Percentiles rank a stretch among this genome's conserved stretches.
These are phyloP conservation scores for Solanum medicagineum DNA, from an alignment of 257 asterid species.

Conservation along the genomic window DNA sequence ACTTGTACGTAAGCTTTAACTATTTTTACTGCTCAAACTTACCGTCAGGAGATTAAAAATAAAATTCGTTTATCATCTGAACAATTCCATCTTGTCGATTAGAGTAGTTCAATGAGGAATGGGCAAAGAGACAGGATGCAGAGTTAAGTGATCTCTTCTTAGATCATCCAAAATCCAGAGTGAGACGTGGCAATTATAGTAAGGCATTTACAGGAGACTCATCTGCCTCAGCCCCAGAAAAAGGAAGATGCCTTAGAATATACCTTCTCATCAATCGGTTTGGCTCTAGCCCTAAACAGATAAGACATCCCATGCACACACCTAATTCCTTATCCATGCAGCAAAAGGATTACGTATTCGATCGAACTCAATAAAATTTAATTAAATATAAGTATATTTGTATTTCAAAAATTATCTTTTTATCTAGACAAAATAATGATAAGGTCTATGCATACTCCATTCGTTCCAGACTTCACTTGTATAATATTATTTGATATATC, in stretches of 20 bases:
- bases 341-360: too few relatives aligned
- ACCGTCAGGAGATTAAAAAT: too few relatives aligned
- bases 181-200: neutral
- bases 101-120: neutral
- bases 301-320: neutral
- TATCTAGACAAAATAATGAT: too few relatives aligned
- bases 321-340: neutral
- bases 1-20: too few relatives aligned
- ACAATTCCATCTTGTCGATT: too few relatives aligned
- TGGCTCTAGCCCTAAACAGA: neutral
- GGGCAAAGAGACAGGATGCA: neutral
- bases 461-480: too few relatives aligned
- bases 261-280: constrained; percentile 7
- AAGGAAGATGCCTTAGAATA: constrained; percentile 36
- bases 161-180: neutral
- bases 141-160: neutral
- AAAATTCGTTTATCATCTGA: too few relatives aligned
- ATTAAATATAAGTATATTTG: too few relatives aligned
- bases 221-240: neutral
- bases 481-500: too few relatives aligned
- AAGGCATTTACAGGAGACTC: neutral
- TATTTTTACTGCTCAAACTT: too few relatives aligned
- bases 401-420: too few relatives aligned
- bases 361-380: neutral
- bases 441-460: too few relatives aligned